Conservation (phyloP, 2,329 filamentous ascomycete genomes). For the Aspergillus persii region DNA sequence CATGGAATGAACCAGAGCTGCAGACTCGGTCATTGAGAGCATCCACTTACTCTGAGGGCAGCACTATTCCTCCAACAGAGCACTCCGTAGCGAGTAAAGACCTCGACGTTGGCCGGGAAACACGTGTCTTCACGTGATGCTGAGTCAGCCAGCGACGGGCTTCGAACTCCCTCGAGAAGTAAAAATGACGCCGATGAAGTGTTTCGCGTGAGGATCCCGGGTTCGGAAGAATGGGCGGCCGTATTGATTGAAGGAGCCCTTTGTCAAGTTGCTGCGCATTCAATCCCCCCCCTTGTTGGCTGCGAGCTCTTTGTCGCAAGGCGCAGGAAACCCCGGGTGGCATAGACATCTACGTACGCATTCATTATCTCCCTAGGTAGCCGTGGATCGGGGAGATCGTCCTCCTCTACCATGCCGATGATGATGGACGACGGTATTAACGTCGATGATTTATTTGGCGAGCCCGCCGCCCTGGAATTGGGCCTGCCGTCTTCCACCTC, state of each 20-base stretch:
- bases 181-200: not conserved
- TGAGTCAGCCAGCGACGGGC: conserved; percentile 14
- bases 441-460: conserved; percentile 74
- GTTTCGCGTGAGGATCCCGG: not conserved
- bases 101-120: conserved; percentile 18
- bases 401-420: conserved; percentile 43
- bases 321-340: not conserved
- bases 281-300: not conserved
- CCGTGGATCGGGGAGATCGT: no score
- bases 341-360: not conserved
- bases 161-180: conserved; percentile 1
- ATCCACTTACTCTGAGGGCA: no score
- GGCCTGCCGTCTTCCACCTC: conserved; percentile 53
- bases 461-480: conserved; percentile 58
- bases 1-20: no score
- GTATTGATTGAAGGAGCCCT: not conserved
- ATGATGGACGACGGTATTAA: conserved; percentile 60
- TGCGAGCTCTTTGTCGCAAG: not conserved
- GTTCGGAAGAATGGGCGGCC: not conserved
- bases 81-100: no score
- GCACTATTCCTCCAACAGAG: no score
- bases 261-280: not conserved
- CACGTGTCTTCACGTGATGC: conserved; percentile 20
- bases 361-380: no score
- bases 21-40: no score